Base-by-base conservation (phyloP, 257 asterid genomes). In the Przewalskia tangutica region DNA sequence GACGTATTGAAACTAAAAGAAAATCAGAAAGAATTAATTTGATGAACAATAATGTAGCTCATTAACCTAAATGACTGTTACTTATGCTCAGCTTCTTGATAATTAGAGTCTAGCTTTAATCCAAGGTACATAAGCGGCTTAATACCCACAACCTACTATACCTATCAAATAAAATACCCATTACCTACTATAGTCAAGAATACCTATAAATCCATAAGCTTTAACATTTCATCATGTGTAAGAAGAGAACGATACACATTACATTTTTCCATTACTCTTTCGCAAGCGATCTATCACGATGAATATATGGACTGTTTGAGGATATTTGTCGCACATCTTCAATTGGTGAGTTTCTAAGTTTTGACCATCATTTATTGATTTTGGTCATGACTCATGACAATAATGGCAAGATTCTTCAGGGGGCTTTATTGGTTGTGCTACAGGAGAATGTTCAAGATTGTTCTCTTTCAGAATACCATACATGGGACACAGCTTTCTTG, bases 1-100 rank as follows among this genome's bases (percentile, higher is more conserved):
- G 62, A 77, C 63, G 23, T 81, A 75, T 64, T 79, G 46, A 68
- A 56, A 23, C 11, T 34, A 71, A 82, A 83, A 60, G 66, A 46
- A 70, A 18, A 38, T 10, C 55, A 13, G 71, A 77, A 20, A 75
- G 44, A 32, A 80, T 48, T 64, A 32, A 63, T 34, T 71, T 18
- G 75, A 80, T 48, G 83, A 46, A 48, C 64, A 12, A 48, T 4
- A 80, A 80, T 53, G 54, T 60, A 62, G 63, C 23, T 44, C 44
- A 20, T 60, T 42, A 44, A 42, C 40, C 51, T 20, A 82, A 71
- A 58, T 13, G 11, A 56, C n/a, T 71, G 40, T 48, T 32, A 23
- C 38, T 13, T 48, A 48, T 73, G 79, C 60, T 20, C 60, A 13
- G 44, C 79, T 73, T 73, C 79, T 73, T 20, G 79, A 73, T 73